Conservation (phyloP, 306 rosid genomes). For the Pyrus bretschneideri region DNA sequence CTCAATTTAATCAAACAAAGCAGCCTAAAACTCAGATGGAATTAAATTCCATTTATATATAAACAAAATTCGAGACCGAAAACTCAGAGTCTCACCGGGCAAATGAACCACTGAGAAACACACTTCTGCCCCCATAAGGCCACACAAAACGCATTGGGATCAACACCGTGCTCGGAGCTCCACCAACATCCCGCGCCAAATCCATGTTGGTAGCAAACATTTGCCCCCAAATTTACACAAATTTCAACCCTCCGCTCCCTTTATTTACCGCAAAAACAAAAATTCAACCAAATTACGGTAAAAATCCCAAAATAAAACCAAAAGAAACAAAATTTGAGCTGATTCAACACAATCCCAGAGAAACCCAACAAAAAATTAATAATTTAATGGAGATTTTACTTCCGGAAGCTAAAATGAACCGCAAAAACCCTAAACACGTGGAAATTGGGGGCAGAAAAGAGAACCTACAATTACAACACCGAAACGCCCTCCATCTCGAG, state of each 20-base stretch:
- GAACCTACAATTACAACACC: not conserved
- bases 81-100: slow-evolving; percentile 40
- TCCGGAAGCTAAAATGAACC: slow-evolving; percentile 11
- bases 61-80: not conserved
- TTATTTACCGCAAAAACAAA: slow-evolving; percentile 23
- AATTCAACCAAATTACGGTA: slow-evolving; percentile 35
- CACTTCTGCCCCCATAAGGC: slow-evolving; percentile 88
- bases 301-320: slow-evolving; percentile 19
- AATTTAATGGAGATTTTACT: not conserved
- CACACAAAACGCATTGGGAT: slow-evolving; percentile 90
- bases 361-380: not conserved
- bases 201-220: slow-evolving; percentile 73
- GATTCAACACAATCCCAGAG: slow-evolving; percentile 2
- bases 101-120: slow-evolving; percentile 83
- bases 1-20: not conserved
- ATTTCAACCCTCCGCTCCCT: slow-evolving; percentile 26
- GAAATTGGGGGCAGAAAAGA: not conserved
- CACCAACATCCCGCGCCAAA: slow-evolving; percentile 43
- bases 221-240: slow-evolving; percentile 11
- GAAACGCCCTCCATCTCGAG: slow-evolving; percentile 21
- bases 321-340: slow-evolving; percentile 13
- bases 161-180: slow-evolving; percentile 54
- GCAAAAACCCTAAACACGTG: slow-evolving; percentile 46
- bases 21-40: not conserved
- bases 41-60: not conserved